Evolutionary conservation across 495 filamentous ascomycete species (phyloP), one percentile per base, ranked within the genome.

Genomic region (Podospora fimiseda): DNA sequence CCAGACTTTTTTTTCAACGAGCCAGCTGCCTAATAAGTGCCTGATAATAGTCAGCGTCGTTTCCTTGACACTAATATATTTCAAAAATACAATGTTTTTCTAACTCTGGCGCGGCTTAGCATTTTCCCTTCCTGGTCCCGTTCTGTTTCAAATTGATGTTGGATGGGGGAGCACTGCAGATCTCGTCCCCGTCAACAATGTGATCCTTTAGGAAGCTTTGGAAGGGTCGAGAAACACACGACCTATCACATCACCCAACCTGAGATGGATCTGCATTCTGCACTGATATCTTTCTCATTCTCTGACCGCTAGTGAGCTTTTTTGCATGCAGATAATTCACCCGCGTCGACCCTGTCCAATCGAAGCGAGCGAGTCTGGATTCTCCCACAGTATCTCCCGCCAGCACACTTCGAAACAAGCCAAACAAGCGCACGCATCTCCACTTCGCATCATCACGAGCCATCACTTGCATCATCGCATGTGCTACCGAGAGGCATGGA

Each of bases 381-480:
- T n/a, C n/a, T n/a, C n/a, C n/a, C n/a, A n/a, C n/a, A 45, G 43
- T 48, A 52, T 57, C 55, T 52, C 49, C 38, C 13, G 24, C 24
- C 19, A 8, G n/a, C 19, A 4, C 55, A 48, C 44, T 39, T 58
- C 50, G 50, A 58, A 53, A 58, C 55, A 53, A 53, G 51, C 33
- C 42, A 48, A 24, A 54, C 52, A 42, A 36, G 45, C 15, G 38
- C 54, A 48, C 6, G 45, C 40, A 22, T 21, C 13, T 15, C 44
- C 44, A 47, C 44, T 18, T 47, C 44, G 44, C 44, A 47, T 16
- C 24, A 36, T 47, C 52, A 44, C 45, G 42, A 22, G 39, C 46
- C 20, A 15, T 44, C 45, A 23, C 42, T 53, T 51, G 53, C 57
- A 56, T 56, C 57, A 48, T 56, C 44, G 38, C 48, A 33, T 60